These are phyloP conservation scores for Ogataea glucozyma DNA, from an alignment of 805 yeast species.

Conservation along the genomic window DNA sequence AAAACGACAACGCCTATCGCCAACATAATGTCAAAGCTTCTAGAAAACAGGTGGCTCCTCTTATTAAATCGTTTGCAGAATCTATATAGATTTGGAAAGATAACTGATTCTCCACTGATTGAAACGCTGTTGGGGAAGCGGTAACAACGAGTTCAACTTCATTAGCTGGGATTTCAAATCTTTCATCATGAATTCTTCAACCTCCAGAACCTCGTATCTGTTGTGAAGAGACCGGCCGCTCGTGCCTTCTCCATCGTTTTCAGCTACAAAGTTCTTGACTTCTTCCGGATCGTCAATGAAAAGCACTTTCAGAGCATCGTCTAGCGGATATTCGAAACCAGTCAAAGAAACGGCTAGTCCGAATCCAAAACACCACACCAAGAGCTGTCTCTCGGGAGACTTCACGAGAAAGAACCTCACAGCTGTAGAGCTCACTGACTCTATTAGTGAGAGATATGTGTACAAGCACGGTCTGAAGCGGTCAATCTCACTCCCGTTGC, in stretches of 20 bases:
- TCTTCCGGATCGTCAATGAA: slow-evolving; percentile 38
- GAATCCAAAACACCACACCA: slow-evolving; percentile 54
- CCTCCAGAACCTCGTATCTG: slow-evolving; percentile 27
- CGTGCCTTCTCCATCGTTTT: slow-evolving; percentile 17
- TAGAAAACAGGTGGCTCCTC: slow-evolving; percentile 86
- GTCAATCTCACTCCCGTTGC: slow-evolving; percentile 24
- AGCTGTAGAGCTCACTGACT: slow-evolving; percentile 45
- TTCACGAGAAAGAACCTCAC: slow-evolving; percentile 37
- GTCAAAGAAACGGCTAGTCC: slow-evolving; percentile 34
- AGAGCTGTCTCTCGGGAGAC: slow-evolving; percentile 14
- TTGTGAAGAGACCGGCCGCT: slow-evolving; percentile 15
- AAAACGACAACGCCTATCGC: slow-evolving; percentile 37
- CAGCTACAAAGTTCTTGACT: slow-evolving; percentile 31
- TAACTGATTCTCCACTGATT: slow-evolving; percentile 35
- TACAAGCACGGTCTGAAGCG: slow-evolving; percentile 38
- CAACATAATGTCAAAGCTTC: slow-evolving; percentile 59
- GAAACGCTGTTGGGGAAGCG: slow-evolving; percentile 27
- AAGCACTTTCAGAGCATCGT: slow-evolving; percentile 45
- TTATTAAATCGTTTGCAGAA: slow-evolving; percentile 28
- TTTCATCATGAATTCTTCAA: slow-evolving; percentile 40
- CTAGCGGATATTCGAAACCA: slow-evolving; percentile 7
- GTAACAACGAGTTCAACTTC: slow-evolving; percentile 36
- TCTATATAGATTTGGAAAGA: slow-evolving; percentile 22
- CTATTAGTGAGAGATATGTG: slow-evolving; percentile 42
- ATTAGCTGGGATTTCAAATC: slow-evolving; percentile 34